Percentiles rank a stretch among this genome's conserved stretches.
Conservation (phyloP, 352 stramenopile genomes). For the Pythium dissimile region DNA sequence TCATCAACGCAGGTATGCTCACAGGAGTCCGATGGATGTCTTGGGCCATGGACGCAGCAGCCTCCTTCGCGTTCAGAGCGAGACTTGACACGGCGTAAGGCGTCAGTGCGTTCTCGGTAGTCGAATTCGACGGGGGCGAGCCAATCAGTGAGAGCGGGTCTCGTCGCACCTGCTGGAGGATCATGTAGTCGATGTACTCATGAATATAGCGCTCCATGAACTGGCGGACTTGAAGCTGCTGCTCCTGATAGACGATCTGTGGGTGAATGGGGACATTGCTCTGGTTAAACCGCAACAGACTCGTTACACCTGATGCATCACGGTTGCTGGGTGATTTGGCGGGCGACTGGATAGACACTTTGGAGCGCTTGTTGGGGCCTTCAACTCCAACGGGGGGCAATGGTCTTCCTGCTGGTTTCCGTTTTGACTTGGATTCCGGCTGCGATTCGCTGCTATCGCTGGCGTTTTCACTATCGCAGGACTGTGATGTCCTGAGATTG, state of each 20-base stretch:
- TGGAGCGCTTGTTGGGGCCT: slow-evolving; percentile 24
- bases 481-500: slow-evolving; percentile 46
- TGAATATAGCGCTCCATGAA: slow-evolving; percentile 32
- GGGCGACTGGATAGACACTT: slow-evolving; percentile 17
- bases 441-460: slow-evolving; percentile 56
- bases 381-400: slow-evolving; percentile 20
- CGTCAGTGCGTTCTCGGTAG: too few relatives aligned
- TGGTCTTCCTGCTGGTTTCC: slow-evolving; percentile 28
- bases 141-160: slow-evolving; percentile 10
- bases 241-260: slow-evolving; percentile 27
- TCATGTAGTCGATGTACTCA: slow-evolving; percentile 33
- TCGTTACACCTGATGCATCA: neutral
- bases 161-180: slow-evolving; percentile 25
- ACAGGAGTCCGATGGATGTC: slow-evolving; percentile 52
- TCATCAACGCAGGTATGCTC: slow-evolving; percentile 43
- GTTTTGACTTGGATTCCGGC: slow-evolving; percentile 34
- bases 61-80: slow-evolving; percentile 9
- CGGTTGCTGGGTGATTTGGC: neutral
- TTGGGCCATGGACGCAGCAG: slow-evolving; percentile 24
- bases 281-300: slow-evolving; percentile 24
- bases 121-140: neutral
- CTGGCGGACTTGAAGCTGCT: slow-evolving; percentile 28
- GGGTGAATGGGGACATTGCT: slow-evolving; percentile 28
- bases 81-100: neutral
- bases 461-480: slow-evolving; percentile 58